A percentile compares a stretch with the other conserved stretches of the same genome.
These are phyloP conservation scores for Coemansia sp. DNA, from an alignment of 192 early-diverging fungal species.

Conservation along the genomic window DNA sequence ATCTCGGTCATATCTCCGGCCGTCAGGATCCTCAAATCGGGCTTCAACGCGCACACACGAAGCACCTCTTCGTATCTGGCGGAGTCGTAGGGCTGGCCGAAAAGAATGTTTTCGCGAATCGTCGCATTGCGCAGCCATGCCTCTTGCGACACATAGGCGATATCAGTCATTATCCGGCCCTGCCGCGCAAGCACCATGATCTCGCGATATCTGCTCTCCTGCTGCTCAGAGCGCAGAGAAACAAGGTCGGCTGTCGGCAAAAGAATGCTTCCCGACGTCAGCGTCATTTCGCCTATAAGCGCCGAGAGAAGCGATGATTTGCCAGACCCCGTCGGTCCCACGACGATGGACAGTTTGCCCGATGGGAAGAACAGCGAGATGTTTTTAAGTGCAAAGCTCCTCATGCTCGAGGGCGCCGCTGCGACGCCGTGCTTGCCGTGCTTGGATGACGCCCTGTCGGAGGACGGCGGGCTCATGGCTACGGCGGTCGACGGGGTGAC, in stretches of 20 bases:
- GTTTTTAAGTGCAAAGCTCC: conserved; percentile 59
- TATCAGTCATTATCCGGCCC: conserved; percentile 49
- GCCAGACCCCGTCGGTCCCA: conserved; percentile 87
- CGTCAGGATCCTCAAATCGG: conserved; percentile 80
- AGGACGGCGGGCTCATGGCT: background rate
- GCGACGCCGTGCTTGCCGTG: conserved; percentile 2
- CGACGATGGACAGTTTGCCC: conserved; percentile 69
- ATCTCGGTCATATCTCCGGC: conserved; percentile 91
- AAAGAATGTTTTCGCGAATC: conserved; percentile 82
- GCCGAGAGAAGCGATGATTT: conserved; percentile 81
- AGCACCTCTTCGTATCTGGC: conserved; percentile 75
- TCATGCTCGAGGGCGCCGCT: background rate
- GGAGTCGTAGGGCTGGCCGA: conserved; percentile 74
- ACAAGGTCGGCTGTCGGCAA: conserved; percentile 30
- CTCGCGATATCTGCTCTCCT: conserved; percentile 16
- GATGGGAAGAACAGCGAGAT: conserved; percentile 66
- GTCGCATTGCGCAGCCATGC: conserved; percentile 73
- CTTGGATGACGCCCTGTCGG: conserved; percentile 12
- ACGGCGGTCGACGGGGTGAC: background rate
- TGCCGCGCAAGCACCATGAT: conserved; percentile 35
- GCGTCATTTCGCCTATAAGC: conserved; percentile 78
- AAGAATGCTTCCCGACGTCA: conserved; percentile 30
- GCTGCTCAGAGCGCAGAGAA: background rate
- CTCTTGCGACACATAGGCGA: conserved; percentile 88
- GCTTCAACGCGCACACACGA: conserved; percentile 75